These are phyloP conservation scores for Lumnitzera littorea DNA, from an alignment of 345 rosid genomes.

Conservation along the genomic window DNA sequence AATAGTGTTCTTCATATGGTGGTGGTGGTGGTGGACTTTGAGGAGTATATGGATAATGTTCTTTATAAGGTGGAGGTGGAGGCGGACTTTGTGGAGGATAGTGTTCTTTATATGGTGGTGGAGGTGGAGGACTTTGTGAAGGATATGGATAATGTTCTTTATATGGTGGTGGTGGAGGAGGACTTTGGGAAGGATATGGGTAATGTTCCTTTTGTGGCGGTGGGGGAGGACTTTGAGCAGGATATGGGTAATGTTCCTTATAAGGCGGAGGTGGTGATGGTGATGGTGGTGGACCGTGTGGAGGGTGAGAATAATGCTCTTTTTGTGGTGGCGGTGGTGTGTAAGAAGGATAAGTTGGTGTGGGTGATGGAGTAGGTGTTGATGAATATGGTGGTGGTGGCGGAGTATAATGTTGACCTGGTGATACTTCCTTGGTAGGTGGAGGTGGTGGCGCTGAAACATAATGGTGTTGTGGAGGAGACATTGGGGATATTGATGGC, in stretches of 20 bases:
- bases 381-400: conserved; percentile 2
- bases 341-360: conserved; percentile 7
- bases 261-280: conserved; percentile 7
- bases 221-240: conserved; percentile 13
- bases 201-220: conserved; percentile 7
- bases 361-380: background rate
- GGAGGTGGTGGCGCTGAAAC: conserved; percentile 10
- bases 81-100: conserved; percentile 2
- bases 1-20: background rate
- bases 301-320: background rate
- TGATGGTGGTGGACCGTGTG: background rate
- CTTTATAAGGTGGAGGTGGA: background rate
- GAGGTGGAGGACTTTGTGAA: conserved; percentile 13
- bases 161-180: conserved; percentile 7
- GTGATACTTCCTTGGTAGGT: conserved; percentile 11
- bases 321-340: conserved; percentile 12
- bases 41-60: background rate
- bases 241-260: background rate
- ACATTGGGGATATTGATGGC: conserved; percentile 4
- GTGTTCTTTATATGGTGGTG: conserved; percentile 13
- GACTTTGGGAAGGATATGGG: conserved; percentile 7
- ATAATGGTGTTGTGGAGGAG: background rate
- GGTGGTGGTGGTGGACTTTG: conserved; percentile 11
- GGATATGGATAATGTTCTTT: conserved; percentile 2
- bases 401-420: conserved; percentile 8